Base-by-base conservation (phyloP, 495 filamentous ascomycete species). In the Melanomma pulvis-pyrius region DNA sequence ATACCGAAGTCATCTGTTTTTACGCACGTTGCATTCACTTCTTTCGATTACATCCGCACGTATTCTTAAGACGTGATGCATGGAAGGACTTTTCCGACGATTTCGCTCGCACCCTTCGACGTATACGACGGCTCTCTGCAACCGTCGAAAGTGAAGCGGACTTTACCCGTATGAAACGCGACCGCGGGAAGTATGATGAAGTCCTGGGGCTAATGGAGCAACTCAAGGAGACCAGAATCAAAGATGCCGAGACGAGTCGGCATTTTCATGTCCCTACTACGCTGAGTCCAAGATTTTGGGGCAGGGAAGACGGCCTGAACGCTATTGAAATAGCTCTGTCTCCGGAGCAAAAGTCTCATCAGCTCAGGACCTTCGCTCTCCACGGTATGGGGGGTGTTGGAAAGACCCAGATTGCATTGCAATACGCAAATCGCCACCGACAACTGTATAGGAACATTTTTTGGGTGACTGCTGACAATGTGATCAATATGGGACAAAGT, bases 321-420 rank as follows among this genome's bases (percentile, higher is more conserved):
- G 46, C 24, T 11, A 69, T 71, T 29, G 29, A 65, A 28, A 44
- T 58, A 22, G 56, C 52, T 3, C 59, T 71, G 34, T 55, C 51
- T 11, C 69, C 57, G 17, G 46, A 49, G 3, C 15, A 29, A 55
- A 61, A 39, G 48, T 50, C 17, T 24, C 29, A 28, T 19, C 25
- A 22, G 17, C 36, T 58, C 24, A 57, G 26, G 52, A 55, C 52
- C 7, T 55, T 70, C 25, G 69, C 67, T 22, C 56, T 78, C 30
- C 62, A 75, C 51, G 77, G 77, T 2, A 72, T 77, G 63, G 76
- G 72, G 0, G 77, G 77, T 34, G 73, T 77, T 39, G 76, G 77
- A 12, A 79, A 79, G 61, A 79, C 76, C 6, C 71, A 75, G 63
- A 70, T 78, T 13, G 76, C 76, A 21, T 58, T 77, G 9, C 60